These are phyloP conservation scores for Hygrocybe punicea DNA, from an alignment of 768 basidiomycete genomes.

Conservation along the genomic window DNA sequence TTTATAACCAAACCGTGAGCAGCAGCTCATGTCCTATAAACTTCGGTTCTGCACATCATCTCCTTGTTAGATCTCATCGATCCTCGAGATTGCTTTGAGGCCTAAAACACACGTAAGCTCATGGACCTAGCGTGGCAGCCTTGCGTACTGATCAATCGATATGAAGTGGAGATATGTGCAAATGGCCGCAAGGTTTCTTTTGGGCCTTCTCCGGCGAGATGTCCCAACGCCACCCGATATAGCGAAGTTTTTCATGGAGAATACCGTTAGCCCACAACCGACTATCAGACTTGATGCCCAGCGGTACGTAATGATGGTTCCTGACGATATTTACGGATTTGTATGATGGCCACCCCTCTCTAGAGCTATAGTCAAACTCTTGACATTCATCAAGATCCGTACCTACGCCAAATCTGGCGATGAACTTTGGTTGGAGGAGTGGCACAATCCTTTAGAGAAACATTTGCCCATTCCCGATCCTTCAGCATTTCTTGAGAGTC, in stretches of 20 bases:
- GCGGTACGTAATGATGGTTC: constrained; percentile 40
- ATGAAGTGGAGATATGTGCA: constrained; percentile 81
- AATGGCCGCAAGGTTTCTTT: constrained; percentile 61
- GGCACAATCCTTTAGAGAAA: constrained; percentile 58
- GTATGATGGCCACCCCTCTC: constrained; percentile 3
- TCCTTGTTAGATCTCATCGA: constrained; percentile 48
- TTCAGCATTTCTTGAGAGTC: constrained; percentile 45
- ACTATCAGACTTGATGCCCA: constrained; percentile 64
- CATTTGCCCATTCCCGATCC: constrained; percentile 48
- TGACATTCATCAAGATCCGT: constrained; percentile 70
- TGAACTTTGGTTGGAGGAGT: constrained; percentile 72
- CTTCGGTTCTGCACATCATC: background rate
- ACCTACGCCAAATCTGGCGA: constrained; percentile 61
- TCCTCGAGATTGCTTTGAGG: constrained; percentile 57
- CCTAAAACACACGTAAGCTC: constrained; percentile 68
- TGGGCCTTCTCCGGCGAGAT: constrained; percentile 63
- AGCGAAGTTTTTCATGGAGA: constrained; percentile 60
- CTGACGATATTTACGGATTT: background rate
- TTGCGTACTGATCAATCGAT: constrained; percentile 6
- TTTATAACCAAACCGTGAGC: constrained; percentile 50
- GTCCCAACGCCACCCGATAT: constrained; percentile 48
- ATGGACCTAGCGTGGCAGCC: constrained; percentile 7
- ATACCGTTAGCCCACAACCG: constrained; percentile 68
- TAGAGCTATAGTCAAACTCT: constrained; percentile 65
- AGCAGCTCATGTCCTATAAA: background rate